These are phyloP conservation scores for Aureobasidium leucospermi DNA, from an alignment of 2,329 filamentous ascomycete genomes.

Conservation along the genomic window DNA sequence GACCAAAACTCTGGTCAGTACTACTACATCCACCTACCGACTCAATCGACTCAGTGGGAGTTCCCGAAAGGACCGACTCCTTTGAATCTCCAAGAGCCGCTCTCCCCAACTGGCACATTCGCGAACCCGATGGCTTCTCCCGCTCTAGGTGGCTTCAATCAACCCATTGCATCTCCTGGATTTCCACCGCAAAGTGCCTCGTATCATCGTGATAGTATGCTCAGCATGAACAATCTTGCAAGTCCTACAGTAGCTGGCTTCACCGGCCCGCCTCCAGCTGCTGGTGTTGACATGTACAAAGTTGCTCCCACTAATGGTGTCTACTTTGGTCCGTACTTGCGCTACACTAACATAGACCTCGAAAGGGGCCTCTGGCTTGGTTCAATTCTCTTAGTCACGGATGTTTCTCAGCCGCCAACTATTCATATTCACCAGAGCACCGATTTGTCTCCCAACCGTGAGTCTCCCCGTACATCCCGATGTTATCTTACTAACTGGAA, in stretches of 20 bases:
- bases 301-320: constrained; percentile 90
- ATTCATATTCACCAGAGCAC: constrained; percentile 89
- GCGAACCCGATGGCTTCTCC: constrained; percentile 40
- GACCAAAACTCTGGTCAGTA: constrained; percentile 96
- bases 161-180: constrained; percentile 70
- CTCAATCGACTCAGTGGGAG: constrained; percentile 96
- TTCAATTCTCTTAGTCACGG: constrained; percentile 87
- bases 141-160: constrained; percentile 42
- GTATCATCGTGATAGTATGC: constrained; percentile 62
- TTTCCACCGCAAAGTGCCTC: constrained; percentile 76
- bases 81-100: constrained; percentile 72
- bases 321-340: constrained; percentile 92
- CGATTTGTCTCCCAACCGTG: constrained; percentile 80
- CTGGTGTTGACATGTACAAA: constrained; percentile 91
- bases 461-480: background rate
- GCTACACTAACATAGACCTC: constrained; percentile 96
- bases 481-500: constrained; percentile 26
- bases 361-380: constrained; percentile 87
- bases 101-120: constrained; percentile 65
- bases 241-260: constrained; percentile 76
- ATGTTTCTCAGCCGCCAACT: constrained; percentile 84
- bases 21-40: constrained; percentile 95
- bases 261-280: constrained; percentile 76
- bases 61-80: constrained; percentile 95
- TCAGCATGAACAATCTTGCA: constrained; percentile 68